These are phyloP conservation scores for Rhipidocladum racemiflorum DNA, from an alignment of 176 grass and related monocot genomes.

Conservation along the genomic window DNA sequence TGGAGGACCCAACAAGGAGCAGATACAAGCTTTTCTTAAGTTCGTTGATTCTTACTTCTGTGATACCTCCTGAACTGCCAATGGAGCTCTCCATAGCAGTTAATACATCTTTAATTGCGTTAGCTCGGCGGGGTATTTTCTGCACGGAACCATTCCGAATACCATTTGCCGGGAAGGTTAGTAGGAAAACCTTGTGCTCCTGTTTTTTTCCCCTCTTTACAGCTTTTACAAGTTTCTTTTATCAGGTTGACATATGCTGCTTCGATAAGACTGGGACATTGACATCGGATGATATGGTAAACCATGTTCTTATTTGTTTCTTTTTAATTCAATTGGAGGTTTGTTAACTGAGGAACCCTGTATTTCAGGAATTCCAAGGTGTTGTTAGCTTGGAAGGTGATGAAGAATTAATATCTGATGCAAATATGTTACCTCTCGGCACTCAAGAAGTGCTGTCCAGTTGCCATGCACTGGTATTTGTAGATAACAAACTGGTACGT, in stretches of 20 bases:
- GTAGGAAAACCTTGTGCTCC: slow-evolving; percentile 24
- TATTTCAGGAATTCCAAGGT: slow-evolving; percentile 98
- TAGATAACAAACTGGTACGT: slow-evolving; percentile 94
- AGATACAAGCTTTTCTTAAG: slow-evolving; percentile 98
- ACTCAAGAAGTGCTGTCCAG: slow-evolving; percentile 79
- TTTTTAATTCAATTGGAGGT: background rate
- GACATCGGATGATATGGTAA: slow-evolving; percentile 99
- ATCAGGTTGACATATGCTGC: slow-evolving; percentile 99
- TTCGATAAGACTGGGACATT: slow-evolving; percentile 98
- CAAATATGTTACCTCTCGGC: slow-evolving; percentile 64
- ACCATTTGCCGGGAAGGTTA: slow-evolving; percentile 99
- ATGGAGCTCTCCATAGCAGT: slow-evolving; percentile 99
- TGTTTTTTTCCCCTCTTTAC: slow-evolving; percentile 19
- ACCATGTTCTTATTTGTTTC: background rate
- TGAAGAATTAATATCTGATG: slow-evolving; percentile 66
- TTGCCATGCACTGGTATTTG: slow-evolving; percentile 97
- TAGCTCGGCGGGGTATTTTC: slow-evolving; percentile 93
- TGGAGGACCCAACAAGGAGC: slow-evolving; percentile 98
- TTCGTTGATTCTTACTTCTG: slow-evolving; percentile 97
- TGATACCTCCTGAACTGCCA: slow-evolving; percentile 96
- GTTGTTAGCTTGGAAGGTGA: slow-evolving; percentile 75
- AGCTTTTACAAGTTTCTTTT: slow-evolving; percentile 31
- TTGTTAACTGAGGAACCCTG: slow-evolving; percentile 4
- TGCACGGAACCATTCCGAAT: slow-evolving; percentile 99
- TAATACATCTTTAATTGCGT: slow-evolving; percentile 97